These are phyloP conservation scores for Penicillium sp. DNA, from an alignment of 2,329 filamentous ascomycete genomes.

Conservation along the genomic window DNA sequence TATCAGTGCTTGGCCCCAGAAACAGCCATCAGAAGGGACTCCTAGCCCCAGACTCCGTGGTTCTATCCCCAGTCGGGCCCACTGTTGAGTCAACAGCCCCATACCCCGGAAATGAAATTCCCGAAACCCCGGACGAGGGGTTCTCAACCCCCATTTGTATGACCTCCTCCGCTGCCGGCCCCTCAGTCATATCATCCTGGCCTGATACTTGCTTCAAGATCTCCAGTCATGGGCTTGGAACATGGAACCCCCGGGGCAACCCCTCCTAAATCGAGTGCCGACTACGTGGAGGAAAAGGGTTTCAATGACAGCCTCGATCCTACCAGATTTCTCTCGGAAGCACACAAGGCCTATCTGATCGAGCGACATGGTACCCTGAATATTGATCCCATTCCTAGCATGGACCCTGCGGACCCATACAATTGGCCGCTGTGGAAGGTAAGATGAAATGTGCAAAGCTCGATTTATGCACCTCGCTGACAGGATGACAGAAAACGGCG, in stretches of 20 bases:
- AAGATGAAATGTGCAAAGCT: neutral
- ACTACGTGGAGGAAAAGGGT: slow-evolving; percentile 20
- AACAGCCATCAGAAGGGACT: neutral
- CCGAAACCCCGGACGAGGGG: slow-evolving; percentile 3
- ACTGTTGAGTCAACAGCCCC: neutral
- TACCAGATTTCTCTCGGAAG: slow-evolving; percentile 18
- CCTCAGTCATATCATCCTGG: neutral
- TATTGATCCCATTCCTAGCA: slow-evolving; percentile 52
- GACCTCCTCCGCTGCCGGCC: neutral
- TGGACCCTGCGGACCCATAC: slow-evolving; percentile 52
- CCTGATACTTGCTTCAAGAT: neutral
- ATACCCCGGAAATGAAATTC: slow-evolving; percentile 1
- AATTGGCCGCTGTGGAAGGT: slow-evolving; percentile 56
- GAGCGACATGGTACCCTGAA: slow-evolving; percentile 53
- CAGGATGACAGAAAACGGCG: slow-evolving; percentile 44
- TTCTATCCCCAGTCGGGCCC: neutral
- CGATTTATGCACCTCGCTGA: neutral
- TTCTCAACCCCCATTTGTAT: neutral
- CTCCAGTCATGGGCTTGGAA: slow-evolving; percentile 6
- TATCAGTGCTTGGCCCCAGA: neutral
- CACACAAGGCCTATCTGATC: slow-evolving; percentile 48
- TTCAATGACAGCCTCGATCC: slow-evolving; percentile 5
- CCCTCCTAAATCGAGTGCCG: slow-evolving; percentile 3
- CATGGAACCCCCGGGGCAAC: neutral
- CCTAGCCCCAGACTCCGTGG: neutral